A percentile compares a stretch with the other conserved stretches of the same genome.
phyloP scores from a whole-genome alignment of 2,329 filamentous ascomycete species.

The Apiospora kogelbergensis region DNA sequence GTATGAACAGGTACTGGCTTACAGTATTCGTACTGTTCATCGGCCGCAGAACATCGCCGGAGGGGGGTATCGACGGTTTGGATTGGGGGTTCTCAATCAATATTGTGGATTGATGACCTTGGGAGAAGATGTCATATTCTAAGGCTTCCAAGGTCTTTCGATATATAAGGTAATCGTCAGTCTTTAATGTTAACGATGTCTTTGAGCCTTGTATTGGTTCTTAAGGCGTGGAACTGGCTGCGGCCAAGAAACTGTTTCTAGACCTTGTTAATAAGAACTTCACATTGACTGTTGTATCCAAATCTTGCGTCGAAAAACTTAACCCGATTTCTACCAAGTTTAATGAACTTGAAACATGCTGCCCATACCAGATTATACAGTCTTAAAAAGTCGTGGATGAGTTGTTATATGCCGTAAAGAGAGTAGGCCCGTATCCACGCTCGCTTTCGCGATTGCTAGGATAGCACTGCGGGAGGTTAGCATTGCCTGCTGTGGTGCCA shows the following conservation, averaged over 20 bases:
- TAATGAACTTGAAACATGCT: conserved; percentile 30
- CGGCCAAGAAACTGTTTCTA: conserved; percentile 20
- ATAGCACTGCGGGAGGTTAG: conserved; percentile 21
- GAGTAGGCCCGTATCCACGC: conserved; percentile 23
- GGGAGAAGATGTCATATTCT: too few species aligned
- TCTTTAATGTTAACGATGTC: conserved; percentile 19
- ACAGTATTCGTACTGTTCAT: too few species aligned
- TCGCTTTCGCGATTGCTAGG: conserved; percentile 29
- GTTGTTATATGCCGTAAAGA: conserved; percentile 18
- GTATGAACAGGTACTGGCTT: too few species aligned
- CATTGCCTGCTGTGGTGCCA: too few species aligned
- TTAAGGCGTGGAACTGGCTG: conserved; percentile 19
- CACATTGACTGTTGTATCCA: conserved; percentile 33
- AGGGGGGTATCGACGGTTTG: too few species aligned
- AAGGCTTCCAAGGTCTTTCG: too few species aligned
- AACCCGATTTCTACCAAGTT: conserved; percentile 24
- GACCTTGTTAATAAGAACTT: conserved; percentile 30
- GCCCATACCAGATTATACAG: conserved; percentile 26
- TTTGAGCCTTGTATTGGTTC: conserved; percentile 27
- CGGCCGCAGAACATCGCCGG: too few species aligned
- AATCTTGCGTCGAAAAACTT: conserved; percentile 32
- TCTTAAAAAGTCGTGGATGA: conserved; percentile 18
- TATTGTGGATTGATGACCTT: too few species aligned
- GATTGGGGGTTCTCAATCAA: too few species aligned
- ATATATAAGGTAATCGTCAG: too few species aligned